A percentile compares a stretch with the other conserved stretches of the same genome.
phyloP scores from a whole-genome alignment of 805 yeast genomes.

The Saturnispora galanensis region DNA sequence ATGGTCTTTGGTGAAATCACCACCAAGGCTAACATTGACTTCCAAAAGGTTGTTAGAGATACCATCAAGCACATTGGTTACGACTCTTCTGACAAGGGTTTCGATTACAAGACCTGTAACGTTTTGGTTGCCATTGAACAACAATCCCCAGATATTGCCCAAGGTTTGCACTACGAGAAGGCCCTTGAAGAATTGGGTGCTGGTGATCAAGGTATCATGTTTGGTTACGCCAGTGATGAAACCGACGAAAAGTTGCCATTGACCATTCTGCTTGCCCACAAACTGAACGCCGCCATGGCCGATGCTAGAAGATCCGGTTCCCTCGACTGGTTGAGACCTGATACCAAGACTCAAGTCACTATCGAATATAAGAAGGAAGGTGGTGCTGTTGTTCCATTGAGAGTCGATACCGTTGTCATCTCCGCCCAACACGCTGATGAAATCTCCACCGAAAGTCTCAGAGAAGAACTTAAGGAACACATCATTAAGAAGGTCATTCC shows the following conservation, averaged over 20 bases:
- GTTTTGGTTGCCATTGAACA: conserved; percentile 98
- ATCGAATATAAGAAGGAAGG: conserved; percentile 88
- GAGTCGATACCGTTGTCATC: conserved; percentile 96
- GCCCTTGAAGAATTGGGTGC: conserved; percentile 97
- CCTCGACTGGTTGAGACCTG: conserved; percentile 96
- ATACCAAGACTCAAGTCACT: conserved; percentile 99
- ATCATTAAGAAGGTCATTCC: conserved; percentile 91
- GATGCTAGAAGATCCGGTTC: conserved; percentile 95
- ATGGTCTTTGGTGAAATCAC: conserved; percentile 99
- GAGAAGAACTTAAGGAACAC: conserved; percentile 67
- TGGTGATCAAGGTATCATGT: conserved; percentile 99
- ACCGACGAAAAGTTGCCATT: conserved; percentile 96
- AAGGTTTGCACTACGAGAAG: conserved; percentile 95
- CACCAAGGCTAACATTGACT: conserved; percentile 90
- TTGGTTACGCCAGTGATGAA: conserved; percentile 98
- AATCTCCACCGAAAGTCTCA: conserved; percentile 86
- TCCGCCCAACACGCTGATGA: conserved; percentile 98
- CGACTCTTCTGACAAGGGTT: conserved; percentile 92
- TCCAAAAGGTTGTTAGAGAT: conserved; percentile 95
- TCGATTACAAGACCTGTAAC: conserved; percentile 98
- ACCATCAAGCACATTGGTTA: conserved; percentile 98
- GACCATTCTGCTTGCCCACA: conserved; percentile 89
- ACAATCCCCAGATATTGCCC: conserved; percentile 98
- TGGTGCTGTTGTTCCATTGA: conserved; percentile 91
- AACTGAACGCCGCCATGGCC: conserved; percentile 93